Base-by-base conservation (phyloP, 306 rosid genomes). In the Luffa acutangula region DNA sequence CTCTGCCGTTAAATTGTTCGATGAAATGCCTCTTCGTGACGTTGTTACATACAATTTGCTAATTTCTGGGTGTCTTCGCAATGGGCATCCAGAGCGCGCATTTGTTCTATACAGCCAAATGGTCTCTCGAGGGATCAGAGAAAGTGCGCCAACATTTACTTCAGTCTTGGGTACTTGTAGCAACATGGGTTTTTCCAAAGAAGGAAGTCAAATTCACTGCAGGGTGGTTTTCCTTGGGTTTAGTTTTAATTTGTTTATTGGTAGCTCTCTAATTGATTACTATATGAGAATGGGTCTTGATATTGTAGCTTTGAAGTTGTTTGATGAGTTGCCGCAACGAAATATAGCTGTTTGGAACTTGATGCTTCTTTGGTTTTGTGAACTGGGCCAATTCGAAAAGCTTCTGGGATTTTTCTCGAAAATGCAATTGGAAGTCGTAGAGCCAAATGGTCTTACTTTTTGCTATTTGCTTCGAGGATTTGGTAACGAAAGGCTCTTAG, bases 171-270 rank as follows among this genome's bases (percentile, higher is more conserved):
- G 87, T 25, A 45, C 87, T 76, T 95, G 96, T 67, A 73, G 76
- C 36, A 79, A 85, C 82, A 58, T 70, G 11, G 90, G 78, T 83
- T 82, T 89, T 36, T 65, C 52, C 49, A 63, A 64, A 64, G 91
- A 88, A 81, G 97, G 97, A 45, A 52, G 52, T 84, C 97, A 92
- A 83, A 89, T 87, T 56, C 97, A 92, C 81, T 92, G 92, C 83
- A 89, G 91, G 79, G 96, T 79, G 31, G 33, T 91, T 41, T 83
- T 70, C 66, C 87, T 92, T 63, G 97, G 97, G 17, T 88, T 87
- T 67, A 76, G 81, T 42, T 37, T 57, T 37, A 90, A 89, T 70
- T 79, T 86, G 81, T 91, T 85, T 81, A 87, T 95, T 34, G 87
- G 92, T 42, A 86, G 90, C 77, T 85, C 91, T 1, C 86, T 95